Conservation (phyloP, 768 basidiomycete species). For the Psilocybe sp. region DNA sequence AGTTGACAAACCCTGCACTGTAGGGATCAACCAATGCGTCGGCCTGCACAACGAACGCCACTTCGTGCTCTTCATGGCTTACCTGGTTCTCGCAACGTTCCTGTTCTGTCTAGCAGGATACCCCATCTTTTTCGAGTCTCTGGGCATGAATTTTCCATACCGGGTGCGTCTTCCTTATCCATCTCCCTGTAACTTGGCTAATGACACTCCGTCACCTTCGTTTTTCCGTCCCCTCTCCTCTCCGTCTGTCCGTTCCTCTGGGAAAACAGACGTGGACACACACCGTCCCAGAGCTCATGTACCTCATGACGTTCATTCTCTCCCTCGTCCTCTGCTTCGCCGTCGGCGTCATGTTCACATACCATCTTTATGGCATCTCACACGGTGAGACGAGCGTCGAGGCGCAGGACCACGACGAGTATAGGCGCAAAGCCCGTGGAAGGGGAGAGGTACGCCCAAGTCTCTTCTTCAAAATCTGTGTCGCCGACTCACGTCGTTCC, state of each 20-base stretch:
- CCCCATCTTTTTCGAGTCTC: conserved; percentile 49
- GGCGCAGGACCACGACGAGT: conserved; percentile 80
- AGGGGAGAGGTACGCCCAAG: conserved; percentile 59
- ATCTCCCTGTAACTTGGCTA: not conserved
- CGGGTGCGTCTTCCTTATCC: conserved; percentile 25
- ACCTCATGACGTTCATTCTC: conserved; percentile 76
- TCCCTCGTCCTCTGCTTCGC: conserved; percentile 72
- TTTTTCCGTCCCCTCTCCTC: not conserved
- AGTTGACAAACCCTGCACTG: not conserved
- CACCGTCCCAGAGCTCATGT: conserved; percentile 63
- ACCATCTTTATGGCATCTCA: conserved; percentile 70
- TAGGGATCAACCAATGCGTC: conserved; percentile 98
- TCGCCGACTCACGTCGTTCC: not conserved
- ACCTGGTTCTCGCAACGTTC: conserved; percentile 72
- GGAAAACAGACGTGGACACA: conserved; percentile 47
- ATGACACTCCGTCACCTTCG: too few species aligned
- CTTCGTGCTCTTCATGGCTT: conserved; percentile 91
- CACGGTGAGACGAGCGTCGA: conserved; percentile 89
- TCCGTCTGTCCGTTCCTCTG: not conserved
- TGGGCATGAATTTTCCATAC: conserved; percentile 45
- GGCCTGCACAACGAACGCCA: conserved; percentile 94
- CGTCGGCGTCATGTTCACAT: conserved; percentile 67
- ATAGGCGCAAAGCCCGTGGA: conserved; percentile 62
- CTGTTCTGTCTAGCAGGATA: conserved; percentile 66
- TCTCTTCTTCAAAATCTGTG: not conserved